Base-by-base conservation (phyloP, 257 asterid genomes). In the Eucommia ulmoides region DNA sequence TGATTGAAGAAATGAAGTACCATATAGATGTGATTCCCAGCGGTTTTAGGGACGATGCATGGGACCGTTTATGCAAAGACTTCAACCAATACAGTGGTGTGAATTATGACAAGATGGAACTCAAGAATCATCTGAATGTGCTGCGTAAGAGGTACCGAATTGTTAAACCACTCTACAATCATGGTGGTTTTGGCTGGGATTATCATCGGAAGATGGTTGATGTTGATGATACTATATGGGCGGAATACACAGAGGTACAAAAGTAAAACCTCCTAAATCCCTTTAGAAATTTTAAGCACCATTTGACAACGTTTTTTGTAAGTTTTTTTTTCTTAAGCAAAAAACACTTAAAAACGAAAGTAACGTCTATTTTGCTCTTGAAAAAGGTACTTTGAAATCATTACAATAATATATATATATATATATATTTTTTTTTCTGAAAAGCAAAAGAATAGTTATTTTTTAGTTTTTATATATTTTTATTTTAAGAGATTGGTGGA, bases 131-230 rank as follows among this genome's bases (percentile, higher is more conserved):
- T 23, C 42, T 54, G 3, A 20, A 23, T 23, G 19, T 42, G 7
- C 8, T 54, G 49, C 22, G 24, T 22, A 54, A 54, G 24, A 22
- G 41, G 11, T 54, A 54, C 24, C 51, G 19, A 8, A 54, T 23
- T 6, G 51, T 54, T 23, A 54, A 42, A 20, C 59, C 59, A 41
- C 59, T 54, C 17, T 54, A 54, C 19, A 22, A 41, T 15, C 51
- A 54, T 0, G 51, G 41, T 23, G 59, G 51, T 18, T 41, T 42
- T 41, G 59, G 42, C 24, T 54, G 51, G 42, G 23, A 54, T 54
- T 22, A 17, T 42, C 8, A 23, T 20, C 22, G 16, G 19, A 41
- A 54, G 24, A 54, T 41, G 51, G 49, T 22, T 53, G 23, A 21
- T 25, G 29, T 17, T 53, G 58, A 53, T 22, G 58, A 53, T 53